Evolutionary conservation across 345 rosid genomes (phyloP).

Genomic region (Gossypium ekmanianum): DNA sequence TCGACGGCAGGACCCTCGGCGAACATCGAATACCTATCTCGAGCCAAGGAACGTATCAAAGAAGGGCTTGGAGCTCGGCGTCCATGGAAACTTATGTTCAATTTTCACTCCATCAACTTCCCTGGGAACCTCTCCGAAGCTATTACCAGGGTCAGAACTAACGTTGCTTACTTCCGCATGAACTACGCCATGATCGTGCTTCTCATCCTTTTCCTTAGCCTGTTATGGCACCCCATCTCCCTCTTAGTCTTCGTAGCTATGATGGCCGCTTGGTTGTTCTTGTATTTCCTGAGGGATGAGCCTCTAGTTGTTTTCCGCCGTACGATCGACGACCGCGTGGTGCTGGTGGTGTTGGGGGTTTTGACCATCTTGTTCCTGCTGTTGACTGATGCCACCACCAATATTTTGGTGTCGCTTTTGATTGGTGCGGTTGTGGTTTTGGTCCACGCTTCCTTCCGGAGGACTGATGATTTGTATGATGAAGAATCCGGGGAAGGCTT

Average conservation of each 20-base stretch:
- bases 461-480: conserved; percentile 58
- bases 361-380: conserved; percentile 60
- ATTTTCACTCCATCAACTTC: conserved; percentile 32
- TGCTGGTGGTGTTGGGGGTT: conserved; percentile 42
- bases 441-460: conserved; percentile 60
- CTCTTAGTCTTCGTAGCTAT: conserved; percentile 56
- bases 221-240: conserved; percentile 77
- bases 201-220: conserved; percentile 55
- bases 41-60: conserved; percentile 57
- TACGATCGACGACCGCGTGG: conserved; percentile 58
- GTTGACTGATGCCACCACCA: conserved; percentile 56
- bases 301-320: conserved; percentile 50
- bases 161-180: conserved; percentile 52
- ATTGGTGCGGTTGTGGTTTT: conserved; percentile 47
- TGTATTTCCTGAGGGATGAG: conserved; percentile 77
- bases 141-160: conserved; percentile 39
- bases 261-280: conserved; percentile 65
- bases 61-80: conserved; percentile 59
- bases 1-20: conserved; percentile 35
- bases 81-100: conserved; percentile 71
- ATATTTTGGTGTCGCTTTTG: conserved; percentile 50
- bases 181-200: conserved; percentile 68
- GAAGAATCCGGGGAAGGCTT: conserved; percentile 50
- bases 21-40: conserved; percentile 57
- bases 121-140: conserved; percentile 44